Evolutionary conservation across 176 grass and related monocot species (phyloP), one percentile per base, ranked within the genome.

Genomic region (Carex littledalei): DNA sequence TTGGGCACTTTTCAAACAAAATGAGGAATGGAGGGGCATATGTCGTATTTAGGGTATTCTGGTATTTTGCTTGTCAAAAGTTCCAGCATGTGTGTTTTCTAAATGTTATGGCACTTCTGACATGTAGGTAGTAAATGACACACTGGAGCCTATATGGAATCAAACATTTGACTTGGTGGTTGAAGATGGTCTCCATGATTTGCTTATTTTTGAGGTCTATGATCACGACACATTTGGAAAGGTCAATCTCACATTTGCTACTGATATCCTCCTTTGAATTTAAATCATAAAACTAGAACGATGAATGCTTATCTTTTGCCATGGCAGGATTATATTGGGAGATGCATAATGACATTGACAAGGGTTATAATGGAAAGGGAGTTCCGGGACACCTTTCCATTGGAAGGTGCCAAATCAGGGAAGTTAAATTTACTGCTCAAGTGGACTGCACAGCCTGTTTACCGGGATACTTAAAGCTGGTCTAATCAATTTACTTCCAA

Each of bases 181-280:
- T 24, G 96, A 98, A 95, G 96, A 98, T 88, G 96, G 91, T 0
- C 88, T 98, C 55, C 96, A 98, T 89, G 96, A 98, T 93, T 91
- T 98, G 87, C 95, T 98, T 70, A 93, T 98, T 71, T 94, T 98
- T 55, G 95, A 98, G 91, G 87, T 98, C 69, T 98, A 89, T 87
- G 95, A 98, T 79, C 95, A 98, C 52, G 95, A 98, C 90, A 98
- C 95, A 37, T 98, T 98, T 78, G 91, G 91, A 88, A 98, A 98
- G 95, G 95, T 97, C 14, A 8, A 24, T 67, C 39, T 62, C 18
- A 64, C 80, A 32, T 32, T 76, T 60, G 56, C 81, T 56, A 32
- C 50, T 5, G 50, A 59, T 52, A 63, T 8, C 54, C 20, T 86
- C 11, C 8, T 66, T 50, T 64, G 15, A 59, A 73, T 67, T 26